Evolutionary conservation across 495 filamentous ascomycete species (phyloP), one percentile per base, ranked within the genome.

Genomic region (Choiromyces venosus): DNA sequence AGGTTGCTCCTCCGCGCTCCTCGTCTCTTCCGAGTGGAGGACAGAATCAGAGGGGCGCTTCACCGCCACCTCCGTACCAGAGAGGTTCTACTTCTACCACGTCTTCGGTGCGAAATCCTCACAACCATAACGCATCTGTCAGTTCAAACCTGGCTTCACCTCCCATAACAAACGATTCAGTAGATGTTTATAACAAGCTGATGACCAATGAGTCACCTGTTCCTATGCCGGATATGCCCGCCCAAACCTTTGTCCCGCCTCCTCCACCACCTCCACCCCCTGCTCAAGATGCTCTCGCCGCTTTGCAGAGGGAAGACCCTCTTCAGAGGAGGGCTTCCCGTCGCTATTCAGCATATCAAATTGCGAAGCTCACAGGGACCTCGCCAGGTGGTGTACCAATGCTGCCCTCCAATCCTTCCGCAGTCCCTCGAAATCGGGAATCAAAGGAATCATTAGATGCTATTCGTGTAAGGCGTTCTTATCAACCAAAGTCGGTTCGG

Each of bases 301-400:
- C 93, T 64, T 82, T 99, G 74, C 96, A 98, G 81, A 86, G 92
- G 81, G 93, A 93, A 69, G 93, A 93, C 7, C 93, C 97, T 72
- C 84, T 98, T n/a, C 94, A 98, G 79, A 87, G 95, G 76, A 88
- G 95, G 77, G 96, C 95, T 14, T 98, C 96, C 4, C 87, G 94
- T 78, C 85, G 95, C 77, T 98, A 97, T 80, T 97, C 94, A 39
- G 90, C 91, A 56, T 99, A 98, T 83, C 96, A 98, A 78, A 94
- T 98, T 66, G 92, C 92, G 35, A 97, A 96, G 78, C 93, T 96
- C 73, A 86, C 97, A 4, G 95, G 94, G 2, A 87, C 89, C 36
- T 90, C 90, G 40, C 86, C 91, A 19, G 92, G 90, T 81, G 93
- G 91, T 25, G 88, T 97, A 8, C 92, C 93, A 6, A 91, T 96